These are phyloP conservation scores for Aspergillus kassunensis DNA, from an alignment of 495 filamentous ascomycete species.

Conservation along the genomic window DNA sequence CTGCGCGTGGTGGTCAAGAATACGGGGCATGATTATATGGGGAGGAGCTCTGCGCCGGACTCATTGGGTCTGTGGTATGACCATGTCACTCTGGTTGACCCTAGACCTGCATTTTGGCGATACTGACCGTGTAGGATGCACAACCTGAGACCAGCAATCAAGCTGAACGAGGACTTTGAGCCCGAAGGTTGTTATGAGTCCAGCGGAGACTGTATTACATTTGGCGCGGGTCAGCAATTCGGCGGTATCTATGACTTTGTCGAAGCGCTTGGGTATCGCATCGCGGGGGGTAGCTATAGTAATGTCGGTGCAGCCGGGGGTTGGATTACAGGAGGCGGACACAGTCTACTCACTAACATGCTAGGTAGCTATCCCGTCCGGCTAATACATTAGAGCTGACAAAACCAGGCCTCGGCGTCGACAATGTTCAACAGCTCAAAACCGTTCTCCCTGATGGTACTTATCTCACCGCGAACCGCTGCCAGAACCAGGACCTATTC, in stretches of 20 bases:
- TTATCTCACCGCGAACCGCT: constrained; percentile 39
- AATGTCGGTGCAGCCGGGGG: constrained; percentile 40
- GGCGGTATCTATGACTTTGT: constrained; percentile 25
- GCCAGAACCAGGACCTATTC: constrained; percentile 52
- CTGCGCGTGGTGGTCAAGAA: constrained; percentile 38
- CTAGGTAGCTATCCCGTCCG: constrained; percentile 10
- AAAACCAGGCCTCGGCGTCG: constrained; percentile 22
- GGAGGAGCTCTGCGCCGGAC: constrained; percentile 12
- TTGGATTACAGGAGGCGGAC: constrained; percentile 39
- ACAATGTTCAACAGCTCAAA: constrained; percentile 25
- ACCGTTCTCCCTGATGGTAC: constrained; percentile 49
- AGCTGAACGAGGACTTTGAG: constrained; percentile 5
- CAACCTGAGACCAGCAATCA: constrained; percentile 19
- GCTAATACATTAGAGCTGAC: constrained; percentile 4
- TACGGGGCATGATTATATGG: constrained; percentile 36
- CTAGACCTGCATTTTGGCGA: no score
- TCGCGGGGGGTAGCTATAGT: constrained; percentile 18
- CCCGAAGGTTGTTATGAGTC: constrained; percentile 14
- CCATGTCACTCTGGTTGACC: neutral
- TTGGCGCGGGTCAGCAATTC: constrained; percentile 24
- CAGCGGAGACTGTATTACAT: constrained; percentile 14
- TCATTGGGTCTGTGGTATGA: constrained; percentile 27
- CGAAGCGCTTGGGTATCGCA: constrained; percentile 15
- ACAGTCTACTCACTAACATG: constrained; percentile 30
- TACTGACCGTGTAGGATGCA: constrained; percentile 28